These are phyloP conservation scores for Phytophthora sojae DNA, from an alignment of 352 stramenopile species.

Conservation along the genomic window DNA sequence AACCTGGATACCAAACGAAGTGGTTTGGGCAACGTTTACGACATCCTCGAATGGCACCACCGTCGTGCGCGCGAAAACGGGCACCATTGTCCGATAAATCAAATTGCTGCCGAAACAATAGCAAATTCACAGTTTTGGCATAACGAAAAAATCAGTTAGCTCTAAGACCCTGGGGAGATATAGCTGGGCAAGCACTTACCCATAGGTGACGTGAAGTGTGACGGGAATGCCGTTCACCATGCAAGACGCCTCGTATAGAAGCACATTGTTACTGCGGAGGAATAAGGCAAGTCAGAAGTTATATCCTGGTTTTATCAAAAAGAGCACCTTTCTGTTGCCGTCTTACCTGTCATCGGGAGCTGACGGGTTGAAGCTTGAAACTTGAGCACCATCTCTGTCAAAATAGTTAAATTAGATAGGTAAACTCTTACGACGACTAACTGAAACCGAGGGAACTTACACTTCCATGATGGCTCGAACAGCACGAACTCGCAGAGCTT, in stretches of 20 bases:
- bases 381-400: constrained; percentile 52
- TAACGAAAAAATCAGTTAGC: background rate
- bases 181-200: constrained; percentile 39
- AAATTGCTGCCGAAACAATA: constrained; percentile 42
- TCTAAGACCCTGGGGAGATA: background rate
- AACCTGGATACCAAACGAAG: constrained; percentile 74
- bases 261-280: constrained; percentile 59
- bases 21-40: constrained; percentile 57
- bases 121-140: background rate
- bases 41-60: constrained; percentile 71
- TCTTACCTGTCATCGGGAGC: constrained; percentile 41
- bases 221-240: constrained; percentile 77
- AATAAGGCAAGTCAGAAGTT: constrained; percentile 5
- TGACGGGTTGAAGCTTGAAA: constrained; percentile 53
- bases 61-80: constrained; percentile 74
- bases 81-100: constrained; percentile 82
- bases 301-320: background rate
- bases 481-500: constrained; percentile 62
- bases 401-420: background rate
- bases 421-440: background rate
- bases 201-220: constrained; percentile 80
- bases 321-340: background rate
- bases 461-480: constrained; percentile 67
- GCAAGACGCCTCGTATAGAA: constrained; percentile 84
- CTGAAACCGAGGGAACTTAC: constrained; percentile 45